phyloP scores from a whole-genome alignment of 345 rosid genomes.

The Linum trigynum region DNA sequence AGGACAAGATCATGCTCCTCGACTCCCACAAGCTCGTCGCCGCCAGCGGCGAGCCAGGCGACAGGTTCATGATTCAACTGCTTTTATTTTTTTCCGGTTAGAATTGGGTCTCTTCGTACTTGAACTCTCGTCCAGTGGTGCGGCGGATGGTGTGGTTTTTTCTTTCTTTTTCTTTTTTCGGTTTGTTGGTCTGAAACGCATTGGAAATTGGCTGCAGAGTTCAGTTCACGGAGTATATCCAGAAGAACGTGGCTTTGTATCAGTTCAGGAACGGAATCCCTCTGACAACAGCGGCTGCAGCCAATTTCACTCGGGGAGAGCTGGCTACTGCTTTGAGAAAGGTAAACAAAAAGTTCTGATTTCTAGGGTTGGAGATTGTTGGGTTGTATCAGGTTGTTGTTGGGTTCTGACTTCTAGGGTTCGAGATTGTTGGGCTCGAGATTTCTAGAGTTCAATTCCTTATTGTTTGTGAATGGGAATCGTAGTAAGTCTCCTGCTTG shows the following conservation, averaged over 20 bases:
- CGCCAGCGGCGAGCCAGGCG: slow-evolving; percentile 96
- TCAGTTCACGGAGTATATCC: slow-evolving; percentile 92
- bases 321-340: slow-evolving; percentile 93
- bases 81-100: neutral
- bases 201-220: slow-evolving; percentile 35
- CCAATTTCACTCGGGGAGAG: slow-evolving; percentile 87
- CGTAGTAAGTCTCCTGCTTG: too few relatives aligned
- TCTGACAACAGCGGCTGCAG: slow-evolving; percentile 80
- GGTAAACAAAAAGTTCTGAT: slow-evolving; percentile 27
- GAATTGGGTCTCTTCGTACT: neutral
- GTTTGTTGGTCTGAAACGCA: neutral
- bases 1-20: slow-evolving; percentile 93
- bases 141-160: neutral
- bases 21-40: slow-evolving; percentile 95
- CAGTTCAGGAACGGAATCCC: slow-evolving; percentile 93
- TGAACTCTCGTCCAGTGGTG: neutral
- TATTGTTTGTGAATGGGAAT: too few relatives aligned
- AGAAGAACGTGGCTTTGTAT: slow-evolving; percentile 89
- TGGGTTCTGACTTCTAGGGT: neutral
- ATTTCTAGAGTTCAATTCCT: too few relatives aligned
- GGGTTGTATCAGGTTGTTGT: neutral
- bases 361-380: neutral
- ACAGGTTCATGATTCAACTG: slow-evolving; percentile 31
- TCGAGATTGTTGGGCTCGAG: too few relatives aligned
- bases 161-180: neutral